A percentile compares a stretch with the other conserved stretches of the same genome.
These are phyloP conservation scores for Metschnikowia baotianmanensis DNA, from an alignment of 805 yeast species.

Conservation along the genomic window DNA sequence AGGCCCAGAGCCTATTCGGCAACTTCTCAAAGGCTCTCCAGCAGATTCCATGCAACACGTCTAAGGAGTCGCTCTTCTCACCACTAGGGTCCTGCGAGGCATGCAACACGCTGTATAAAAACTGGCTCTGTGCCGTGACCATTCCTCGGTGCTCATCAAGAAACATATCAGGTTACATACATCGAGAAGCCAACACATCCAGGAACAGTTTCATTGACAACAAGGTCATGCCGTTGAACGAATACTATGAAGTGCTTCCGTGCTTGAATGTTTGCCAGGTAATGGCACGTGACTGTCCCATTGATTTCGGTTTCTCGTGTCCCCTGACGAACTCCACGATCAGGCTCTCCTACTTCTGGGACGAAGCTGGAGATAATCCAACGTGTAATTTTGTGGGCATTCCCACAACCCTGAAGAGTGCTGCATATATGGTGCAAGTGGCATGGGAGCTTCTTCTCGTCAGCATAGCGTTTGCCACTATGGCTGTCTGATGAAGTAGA, in stretches of 20 bases:
- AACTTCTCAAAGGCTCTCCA: constrained; percentile 77
- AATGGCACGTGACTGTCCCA: constrained; percentile 81
- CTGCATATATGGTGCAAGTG: constrained; percentile 5
- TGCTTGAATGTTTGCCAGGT: constrained; percentile 79
- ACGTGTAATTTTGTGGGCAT: constrained; percentile 40
- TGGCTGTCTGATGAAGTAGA: too few species aligned
- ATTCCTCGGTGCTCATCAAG: constrained; percentile 80
- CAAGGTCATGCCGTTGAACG: constrained; percentile 49
- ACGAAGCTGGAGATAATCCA: constrained; percentile 24
- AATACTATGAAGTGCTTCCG: constrained; percentile 80
- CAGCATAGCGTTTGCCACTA: constrained; percentile 1
- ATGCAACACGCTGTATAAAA: constrained; percentile 67
- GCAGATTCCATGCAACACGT: constrained; percentile 72
- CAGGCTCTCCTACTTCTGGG: constrained; percentile 45
- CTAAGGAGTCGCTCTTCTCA: constrained; percentile 64
- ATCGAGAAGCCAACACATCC: constrained; percentile 48
- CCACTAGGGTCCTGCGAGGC: constrained; percentile 71
- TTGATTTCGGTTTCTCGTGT: constrained; percentile 70
- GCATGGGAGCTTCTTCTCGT: constrained; percentile 9
- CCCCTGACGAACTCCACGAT: constrained; percentile 47
- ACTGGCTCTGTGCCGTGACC: constrained; percentile 87
- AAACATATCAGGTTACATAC: constrained; percentile 41
- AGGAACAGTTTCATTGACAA: constrained; percentile 60
- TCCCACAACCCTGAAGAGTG: not conserved
- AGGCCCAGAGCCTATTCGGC: constrained; percentile 52